phyloP scores from a whole-genome alignment of 73 alveolate genomes.

The Tetrahymena elliotti region DNA sequence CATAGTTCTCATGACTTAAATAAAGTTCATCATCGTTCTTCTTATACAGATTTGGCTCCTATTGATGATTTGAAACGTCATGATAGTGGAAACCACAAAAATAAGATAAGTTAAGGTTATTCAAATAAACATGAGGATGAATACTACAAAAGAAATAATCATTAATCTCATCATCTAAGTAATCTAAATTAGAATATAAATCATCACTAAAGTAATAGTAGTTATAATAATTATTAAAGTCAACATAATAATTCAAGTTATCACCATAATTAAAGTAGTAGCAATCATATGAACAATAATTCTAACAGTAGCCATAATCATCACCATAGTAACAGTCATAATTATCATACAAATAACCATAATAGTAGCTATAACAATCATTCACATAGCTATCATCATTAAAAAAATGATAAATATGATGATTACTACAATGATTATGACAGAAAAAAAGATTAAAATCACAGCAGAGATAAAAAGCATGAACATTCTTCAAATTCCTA shows the following conservation, averaged over 20 bases:
- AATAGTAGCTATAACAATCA: neutral
- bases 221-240: neutral
- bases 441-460: neutral
- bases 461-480: neutral
- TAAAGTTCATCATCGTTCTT: neutral
- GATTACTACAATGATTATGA: neutral
- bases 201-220: neutral
- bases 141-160: neutral
- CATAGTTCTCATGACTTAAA: neutral
- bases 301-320: neutral
- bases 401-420: neutral
- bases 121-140: neutral
- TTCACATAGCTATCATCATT: neutral
- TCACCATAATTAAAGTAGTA: neutral
- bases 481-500: neutral
- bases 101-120: neutral
- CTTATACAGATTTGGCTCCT: neutral
- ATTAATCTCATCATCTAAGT: neutral
- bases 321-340: neutral
- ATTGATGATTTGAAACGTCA: neutral
- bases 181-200: neutral
- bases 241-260: neutral
- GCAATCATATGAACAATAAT: neutral
- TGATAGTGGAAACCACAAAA: neutral
- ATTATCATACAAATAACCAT: neutral